Base-by-base conservation (phyloP, 371 early-diverging fungal species). In the Circinella minor region DNA sequence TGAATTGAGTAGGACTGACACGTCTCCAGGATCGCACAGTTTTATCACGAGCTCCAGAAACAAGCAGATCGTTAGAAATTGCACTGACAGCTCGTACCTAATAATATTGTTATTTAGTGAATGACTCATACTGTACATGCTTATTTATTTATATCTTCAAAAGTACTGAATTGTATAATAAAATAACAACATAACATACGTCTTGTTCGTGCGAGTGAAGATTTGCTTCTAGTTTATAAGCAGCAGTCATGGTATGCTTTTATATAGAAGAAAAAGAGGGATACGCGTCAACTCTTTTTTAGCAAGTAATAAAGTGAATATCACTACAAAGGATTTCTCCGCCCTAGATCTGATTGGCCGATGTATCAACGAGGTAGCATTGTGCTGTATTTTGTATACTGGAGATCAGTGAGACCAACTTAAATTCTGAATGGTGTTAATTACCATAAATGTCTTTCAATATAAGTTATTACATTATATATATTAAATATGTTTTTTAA, bases 11-110 rank as follows among this genome's bases (percentile, higher is more conserved):
- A 36, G 75, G 57, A 1, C 77, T 77, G 5, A 74, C 75, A 36
- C 90, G 81, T 54, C 55, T 68, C 93, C 93, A 93, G 27, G 90
- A 78, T 34, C 89, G 86, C 0, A 86, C 90, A 0, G 91, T 88
- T 69, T 88, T 87, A 75, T 93, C 94, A 61, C 97, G 90, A 10
- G 96, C 92, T 10, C 89, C 95, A 0, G 97, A 92, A 20, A 91
- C 78, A 38, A 98, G 68, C 13, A 85, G 38, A 71, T 90, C 84
- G 72, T 87, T 86, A 46, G 87, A 84, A 17, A 89, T 76, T 3
- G 89, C 86, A n/a, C 83, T 78, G 2, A 95, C 82, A 4, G 91
- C 95, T 69, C 88, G 87, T 36, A 93, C 92, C 94, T 94, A 34
- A 36, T 60, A 51, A 38, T 43, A 67, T 59, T 17, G n/a, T 13